These are phyloP conservation scores for Tolypocladium sp. DNA, from an alignment of 2,329 filamentous ascomycete species.

Conservation along the genomic window DNA sequence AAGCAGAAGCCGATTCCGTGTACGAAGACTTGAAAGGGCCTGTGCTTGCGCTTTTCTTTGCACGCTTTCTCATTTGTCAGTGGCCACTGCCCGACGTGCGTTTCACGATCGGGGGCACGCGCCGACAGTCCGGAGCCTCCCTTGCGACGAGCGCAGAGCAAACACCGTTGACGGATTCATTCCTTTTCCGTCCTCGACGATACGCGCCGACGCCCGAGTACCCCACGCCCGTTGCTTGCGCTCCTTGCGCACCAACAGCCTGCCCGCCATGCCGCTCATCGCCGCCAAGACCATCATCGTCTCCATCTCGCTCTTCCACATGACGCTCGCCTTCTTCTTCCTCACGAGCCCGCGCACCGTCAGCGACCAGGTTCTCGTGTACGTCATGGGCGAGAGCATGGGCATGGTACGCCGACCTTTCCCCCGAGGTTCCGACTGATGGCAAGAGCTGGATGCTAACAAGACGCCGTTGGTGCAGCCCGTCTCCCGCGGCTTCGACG, in stretches of 20 bases:
- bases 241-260: neutral
- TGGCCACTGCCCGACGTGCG: neutral
- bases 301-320: constrained; percentile 72
- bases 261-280: constrained; percentile 63
- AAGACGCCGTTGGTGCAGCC: constrained; percentile 34
- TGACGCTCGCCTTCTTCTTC: constrained; percentile 78
- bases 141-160: no score
- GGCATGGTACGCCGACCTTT: constrained; percentile 49
- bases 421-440: neutral
- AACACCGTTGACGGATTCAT: neutral
- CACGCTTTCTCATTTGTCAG: neutral
- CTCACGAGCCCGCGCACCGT: constrained; percentile 63
- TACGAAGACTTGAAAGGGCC: no score
- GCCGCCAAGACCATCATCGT: constrained; percentile 75
- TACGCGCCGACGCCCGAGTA: neutral
- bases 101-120: neutral
- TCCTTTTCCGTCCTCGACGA: neutral
- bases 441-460: neutral
- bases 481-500: constrained; percentile 56
- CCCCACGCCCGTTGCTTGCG: neutral
- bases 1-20: neutral
- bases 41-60: no score
- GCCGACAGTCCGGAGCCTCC: neutral
- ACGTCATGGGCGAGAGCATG: constrained; percentile 75
- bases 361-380: constrained; percentile 72